phyloP scores from a whole-genome alignment of 2,329 filamentous ascomycete genomes.

The Penicillium paneum region DNA sequence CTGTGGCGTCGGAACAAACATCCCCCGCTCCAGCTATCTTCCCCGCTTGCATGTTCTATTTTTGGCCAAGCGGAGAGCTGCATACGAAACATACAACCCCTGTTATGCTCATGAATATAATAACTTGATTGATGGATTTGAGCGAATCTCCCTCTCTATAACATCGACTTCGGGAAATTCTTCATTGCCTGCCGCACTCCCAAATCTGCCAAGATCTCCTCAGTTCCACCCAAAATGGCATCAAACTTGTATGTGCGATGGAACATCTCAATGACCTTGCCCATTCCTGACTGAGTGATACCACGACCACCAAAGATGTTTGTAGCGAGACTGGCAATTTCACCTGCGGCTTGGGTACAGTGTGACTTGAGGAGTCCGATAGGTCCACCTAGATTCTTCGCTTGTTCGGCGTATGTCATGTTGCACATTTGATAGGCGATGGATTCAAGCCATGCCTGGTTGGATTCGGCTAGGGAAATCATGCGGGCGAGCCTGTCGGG shows the following conservation, averaged over 20 bases:
- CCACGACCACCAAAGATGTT: slow-evolving; percentile 84
- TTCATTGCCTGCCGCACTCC: slow-evolving; percentile 82
- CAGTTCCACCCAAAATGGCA: slow-evolving; percentile 73
- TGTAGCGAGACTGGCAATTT: slow-evolving; percentile 77
- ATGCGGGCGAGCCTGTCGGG: slow-evolving; percentile 68
- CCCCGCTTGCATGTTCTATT: slow-evolving; percentile 5
- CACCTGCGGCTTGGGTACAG: slow-evolving; percentile 71
- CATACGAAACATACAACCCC: background rate
- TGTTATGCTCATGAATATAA: background rate
- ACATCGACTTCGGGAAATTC: slow-evolving; percentile 77
- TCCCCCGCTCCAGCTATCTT: slow-evolving; percentile 1
- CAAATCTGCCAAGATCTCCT: slow-evolving; percentile 77
- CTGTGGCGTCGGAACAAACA: slow-evolving; percentile 5
- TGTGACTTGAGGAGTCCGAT: slow-evolving; percentile 81
- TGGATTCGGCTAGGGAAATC: slow-evolving; percentile 77
- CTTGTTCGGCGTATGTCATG: slow-evolving; percentile 75
- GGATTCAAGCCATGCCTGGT: slow-evolving; percentile 79
- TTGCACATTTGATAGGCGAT: slow-evolving; percentile 86
- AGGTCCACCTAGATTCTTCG: slow-evolving; percentile 71
- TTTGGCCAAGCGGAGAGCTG: background rate
- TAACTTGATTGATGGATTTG: background rate
- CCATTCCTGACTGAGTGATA: slow-evolving; percentile 79
- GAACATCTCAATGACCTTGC: slow-evolving; percentile 77
- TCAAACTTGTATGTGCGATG: slow-evolving; percentile 81
- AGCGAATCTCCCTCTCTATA: slow-evolving; percentile 49